Evolutionary conservation across 2,329 filamentous ascomycete species (phyloP).

Genomic region (Pseudofabraea citricarpa): DNA sequence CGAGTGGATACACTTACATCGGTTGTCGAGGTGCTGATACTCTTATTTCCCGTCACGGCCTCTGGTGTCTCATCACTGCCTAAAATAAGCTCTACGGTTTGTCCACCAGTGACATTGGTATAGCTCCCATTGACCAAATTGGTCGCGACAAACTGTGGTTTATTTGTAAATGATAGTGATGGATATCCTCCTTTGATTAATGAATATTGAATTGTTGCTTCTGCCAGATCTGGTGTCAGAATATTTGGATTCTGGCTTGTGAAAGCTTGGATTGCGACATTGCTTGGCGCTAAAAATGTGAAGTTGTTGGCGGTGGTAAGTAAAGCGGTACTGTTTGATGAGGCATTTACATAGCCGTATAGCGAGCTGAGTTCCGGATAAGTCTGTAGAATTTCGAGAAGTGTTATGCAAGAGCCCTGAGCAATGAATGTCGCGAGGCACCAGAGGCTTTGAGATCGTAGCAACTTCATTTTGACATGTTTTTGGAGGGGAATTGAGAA

Average conservation of each 20-base stretch:
- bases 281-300: conserved; percentile 14
- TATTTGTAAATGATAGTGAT: conserved; percentile 8
- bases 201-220: conserved; percentile 15
- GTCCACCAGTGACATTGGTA: conserved; percentile 18
- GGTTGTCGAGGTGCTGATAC: conserved; percentile 6
- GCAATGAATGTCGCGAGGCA: conserved; percentile 3
- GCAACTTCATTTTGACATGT: background rate
- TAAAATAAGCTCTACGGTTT: conserved; percentile 11
- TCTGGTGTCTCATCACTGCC: conserved; percentile 6
- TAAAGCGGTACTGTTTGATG: conserved; percentile 6
- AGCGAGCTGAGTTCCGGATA: conserved; percentile 13
- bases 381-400: conserved; percentile 10
- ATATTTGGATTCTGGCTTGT: conserved; percentile 3
- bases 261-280: conserved; percentile 12
- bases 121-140: conserved; percentile 11
- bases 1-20: conserved; percentile 5
- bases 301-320: conserved; percentile 12
- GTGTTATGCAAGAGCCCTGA: conserved; percentile 6
- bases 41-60: conserved; percentile 11
- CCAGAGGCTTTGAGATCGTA: background rate
- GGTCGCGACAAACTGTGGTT: conserved; percentile 13
- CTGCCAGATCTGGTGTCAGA: conserved; percentile 7
- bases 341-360: conserved; percentile 9
- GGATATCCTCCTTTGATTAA: conserved; percentile 15
- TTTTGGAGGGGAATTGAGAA: background rate